Evolutionary conservation across 306 rosid species (phyloP), one percentile per base, ranked within the genome.

Genomic region (Rubus parviflorus): DNA sequence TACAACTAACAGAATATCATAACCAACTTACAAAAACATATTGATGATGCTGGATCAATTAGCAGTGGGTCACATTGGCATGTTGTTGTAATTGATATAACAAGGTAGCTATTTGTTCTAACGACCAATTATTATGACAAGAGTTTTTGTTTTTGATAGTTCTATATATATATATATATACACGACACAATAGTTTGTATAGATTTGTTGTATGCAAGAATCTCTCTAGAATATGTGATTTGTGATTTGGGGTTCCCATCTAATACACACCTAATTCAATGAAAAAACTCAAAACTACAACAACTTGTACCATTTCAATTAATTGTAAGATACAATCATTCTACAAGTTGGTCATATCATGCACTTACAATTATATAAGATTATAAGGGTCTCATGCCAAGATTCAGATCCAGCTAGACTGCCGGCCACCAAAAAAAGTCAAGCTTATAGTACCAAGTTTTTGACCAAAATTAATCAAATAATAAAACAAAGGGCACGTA

Each of bases 321-420:
- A 25, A 25, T 25, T 60, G 66, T 25, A 25, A 23, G 66, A 60
- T 4, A 25, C 66, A 60, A 60, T 60, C 41, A 25, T 60, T 12
- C 66, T 25, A 5, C 41, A 30, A 30, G 35, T 60, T 60, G 30
- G 19, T 25, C 11, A 5, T 25, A 17, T 25, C 13, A 53, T 11
- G 35, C 35, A 30, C 35, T 15, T 35, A 13, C 41, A 60, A 25
- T 60, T 25, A 60, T 25, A 23, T 58, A n/a, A n/a, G n/a, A n/a
- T n/a, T n/a, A n/a, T n/a, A 60, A 23, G 23, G 15, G 16, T 57
- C 15, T 10, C 15, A 22, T 23, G 65, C 40, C 65, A 60, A 60
- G 65, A 60, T 25, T 23, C 65, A 60, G 41, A 60, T 60, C 65
- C 40, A 23, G 65, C n/a, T n/a, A n/a, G n/a, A n/a, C n/a, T n/a